Evolutionary conservation across 2,329 filamentous ascomycete genomes (phyloP), one percentile per base, ranked within the genome.

Genomic region (Aspergillus ustus): DNA sequence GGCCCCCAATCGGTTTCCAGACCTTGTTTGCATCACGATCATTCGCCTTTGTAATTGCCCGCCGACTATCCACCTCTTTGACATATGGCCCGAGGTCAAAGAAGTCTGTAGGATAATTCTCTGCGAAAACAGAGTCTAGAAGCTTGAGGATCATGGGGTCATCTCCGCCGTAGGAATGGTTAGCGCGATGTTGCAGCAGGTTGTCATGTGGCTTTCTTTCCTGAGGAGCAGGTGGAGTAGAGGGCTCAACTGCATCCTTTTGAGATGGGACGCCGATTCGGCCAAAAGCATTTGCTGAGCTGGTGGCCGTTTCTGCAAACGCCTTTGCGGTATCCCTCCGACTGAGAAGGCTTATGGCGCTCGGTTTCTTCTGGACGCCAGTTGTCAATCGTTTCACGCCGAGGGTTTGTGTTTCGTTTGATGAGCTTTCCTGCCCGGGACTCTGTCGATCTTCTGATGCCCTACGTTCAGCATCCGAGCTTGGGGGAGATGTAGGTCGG

Each of bases 151-250:
- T 82, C 3, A 81, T 84, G 1, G 86, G 86, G 66, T 89, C 86
- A 62, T 91, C 93, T 1, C 95, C 95, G 49, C 87, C 85, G 72
- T 99, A 98, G 2, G 91, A 92, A 77, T 98, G 94, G 45, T 88
- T 89, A 3, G 86, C 84, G 61, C 83, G 84, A 64, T 86, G 85
- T 44, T 82, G 83, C 9, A 73, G 67, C 5, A 69, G 70, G 15
- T 65, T 51, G 17, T 70, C 66, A 20, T 63, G 57, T 7, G 66
- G 53, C 58, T 70, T 72, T 51, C 64, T 71, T 55, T 77, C 74
- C 40, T 68, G 74, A 34, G 77, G 72, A 44, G 78, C 67, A 7
- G 76, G 72, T 11, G 79, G 70, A 19, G 75, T 70, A 8, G 79
- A 77, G 51, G 74, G 72, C 51, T 76, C 71, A 20, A 71, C 65